phyloP scores from a whole-genome alignment of 139 green algal species.

The Chlorella sp. region DNA sequence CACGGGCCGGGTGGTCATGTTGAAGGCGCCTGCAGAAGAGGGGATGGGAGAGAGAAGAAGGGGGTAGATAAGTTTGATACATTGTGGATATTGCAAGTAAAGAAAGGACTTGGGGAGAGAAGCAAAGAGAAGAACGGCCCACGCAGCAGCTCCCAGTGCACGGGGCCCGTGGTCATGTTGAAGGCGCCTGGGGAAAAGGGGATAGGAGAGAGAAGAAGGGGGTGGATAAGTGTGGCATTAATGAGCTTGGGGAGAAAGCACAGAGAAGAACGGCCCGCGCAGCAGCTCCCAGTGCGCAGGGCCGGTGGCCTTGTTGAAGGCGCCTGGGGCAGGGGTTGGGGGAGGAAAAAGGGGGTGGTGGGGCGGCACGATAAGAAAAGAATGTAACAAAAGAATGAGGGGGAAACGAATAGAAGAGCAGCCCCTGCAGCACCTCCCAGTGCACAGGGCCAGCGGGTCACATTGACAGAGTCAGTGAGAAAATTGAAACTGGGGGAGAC shows the following conservation, averaged over 20 bases:
- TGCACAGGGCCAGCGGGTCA: slow-evolving; percentile 84
- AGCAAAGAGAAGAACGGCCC: too few species aligned
- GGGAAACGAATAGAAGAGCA: too few species aligned
- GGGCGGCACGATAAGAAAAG: too few species aligned
- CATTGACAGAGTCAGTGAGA: too few species aligned
- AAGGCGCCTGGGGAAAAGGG: slow-evolving; percentile 27
- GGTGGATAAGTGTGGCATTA: too few species aligned
- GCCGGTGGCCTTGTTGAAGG: slow-evolving; percentile 69
- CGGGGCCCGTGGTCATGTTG: slow-evolving; percentile 75
- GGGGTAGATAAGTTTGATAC: too few species aligned
- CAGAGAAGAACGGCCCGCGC: slow-evolving; percentile 71
- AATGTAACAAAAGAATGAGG: neutral
- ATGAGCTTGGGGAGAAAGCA: neutral
- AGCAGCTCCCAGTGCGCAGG: slow-evolving; percentile 97
- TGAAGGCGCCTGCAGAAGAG: too few species aligned
- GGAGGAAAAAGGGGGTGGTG: too few species aligned
- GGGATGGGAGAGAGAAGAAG: too few species aligned
- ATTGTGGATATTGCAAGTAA: too few species aligned
- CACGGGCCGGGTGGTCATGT: slow-evolving; percentile 65
- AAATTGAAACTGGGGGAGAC: too few species aligned
- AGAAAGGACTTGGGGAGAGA: neutral
- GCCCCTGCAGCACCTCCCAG: slow-evolving; percentile 93
- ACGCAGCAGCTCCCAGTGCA: slow-evolving; percentile 96
- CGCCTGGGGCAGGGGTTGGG: neutral
- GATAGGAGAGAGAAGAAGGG: neutral